Evolutionary conservation across 1,284 basidiomycete species (phyloP).

Genomic region (Ceratorhiza oryzae-sativae): DNA sequence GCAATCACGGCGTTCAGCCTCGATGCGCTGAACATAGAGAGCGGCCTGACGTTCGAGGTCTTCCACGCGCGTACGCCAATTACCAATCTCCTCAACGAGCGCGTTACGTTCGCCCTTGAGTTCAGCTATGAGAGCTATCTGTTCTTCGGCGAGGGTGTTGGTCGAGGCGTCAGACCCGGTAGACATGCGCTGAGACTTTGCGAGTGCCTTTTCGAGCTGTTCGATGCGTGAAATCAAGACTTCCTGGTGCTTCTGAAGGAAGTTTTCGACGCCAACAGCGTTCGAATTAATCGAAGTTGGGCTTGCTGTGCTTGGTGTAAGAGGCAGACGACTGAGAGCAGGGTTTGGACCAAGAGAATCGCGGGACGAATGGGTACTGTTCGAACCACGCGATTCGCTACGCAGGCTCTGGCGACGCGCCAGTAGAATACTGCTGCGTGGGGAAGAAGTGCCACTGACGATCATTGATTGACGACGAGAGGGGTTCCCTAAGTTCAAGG

Average conservation of each 20-base stretch:
- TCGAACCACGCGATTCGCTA: slow-evolving; percentile 45
- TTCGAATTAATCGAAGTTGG: slow-evolving; percentile 35
- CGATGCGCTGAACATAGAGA: slow-evolving; percentile 67
- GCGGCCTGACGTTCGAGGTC: slow-evolving; percentile 62
- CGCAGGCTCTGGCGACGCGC: slow-evolving; percentile 51
- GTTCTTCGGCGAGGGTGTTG: slow-evolving; percentile 30
- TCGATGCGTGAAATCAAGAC: slow-evolving; percentile 78
- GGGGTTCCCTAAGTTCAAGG: slow-evolving; percentile 36
- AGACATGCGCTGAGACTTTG: slow-evolving; percentile 44
- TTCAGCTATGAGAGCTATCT: slow-evolving; percentile 58
- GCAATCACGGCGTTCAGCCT: slow-evolving; percentile 72
- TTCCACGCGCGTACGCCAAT: slow-evolving; percentile 71
- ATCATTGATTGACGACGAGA: slow-evolving; percentile 28
- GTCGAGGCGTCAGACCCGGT: slow-evolving; percentile 38
- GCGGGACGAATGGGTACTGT: slow-evolving; percentile 24
- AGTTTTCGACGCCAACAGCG: slow-evolving; percentile 66
- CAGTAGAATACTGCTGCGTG: slow-evolving; percentile 14
- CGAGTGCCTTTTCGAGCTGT: slow-evolving; percentile 73
- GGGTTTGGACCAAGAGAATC: slow-evolving; percentile 25
- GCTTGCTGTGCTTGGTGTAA: slow-evolving; percentile 53
- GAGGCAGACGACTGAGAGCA: slow-evolving; percentile 66
- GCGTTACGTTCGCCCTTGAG: slow-evolving; percentile 80
- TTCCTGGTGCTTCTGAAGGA: slow-evolving; percentile 70
- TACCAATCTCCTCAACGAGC: slow-evolving; percentile 75
- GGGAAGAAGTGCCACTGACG: slow-evolving; percentile 26